Base-by-base conservation (phyloP, 2,329 filamentous ascomycete genomes). In the Magnaporthiopsis incrustans region DNA sequence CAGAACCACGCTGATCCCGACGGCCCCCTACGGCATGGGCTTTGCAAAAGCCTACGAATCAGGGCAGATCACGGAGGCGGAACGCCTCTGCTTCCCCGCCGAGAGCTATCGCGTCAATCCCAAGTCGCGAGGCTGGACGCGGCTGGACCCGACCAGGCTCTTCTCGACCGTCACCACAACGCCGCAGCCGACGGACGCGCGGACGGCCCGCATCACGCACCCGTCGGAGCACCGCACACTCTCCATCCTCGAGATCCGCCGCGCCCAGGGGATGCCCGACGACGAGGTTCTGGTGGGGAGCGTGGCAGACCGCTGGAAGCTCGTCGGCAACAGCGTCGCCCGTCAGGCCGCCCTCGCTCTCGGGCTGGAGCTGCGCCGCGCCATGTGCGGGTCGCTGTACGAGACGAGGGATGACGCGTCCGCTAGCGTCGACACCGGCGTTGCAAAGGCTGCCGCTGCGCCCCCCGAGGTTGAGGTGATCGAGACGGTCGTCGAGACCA, bases 311-410 rank as follows among this genome's bases (percentile, higher is more conserved):
- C 87, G 91, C 70, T 87, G 84, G 76, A 83, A 81, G 64, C 84
- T 91, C 26, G 79, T 93, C 0, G 91, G 91, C 0, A 96, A 96
- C 72, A 90, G 87, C 33, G 91, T 96, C 0, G 85, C 90, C 3
- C 78, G 90, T 11, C 83, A 85, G 30, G 83, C 91, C 1, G 84
- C 89, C 0, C 73, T 92, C 25, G 85, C 85, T 0, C 72, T 92
- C 1, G 91, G 91, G 0, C 70, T 90, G 5, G 77, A 81, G 12
- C 75, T 92, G 15, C 78, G 87, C 10, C 81, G 88, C 66, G 88
- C 88, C 0, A 86, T 77, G 75, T 68, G 75, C 5, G 77, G 76
- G 0, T 74, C 74, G 3, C 66, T 79, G 25, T 70, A 70, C 30
- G 74, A 76, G 15, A 70, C 70, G 7, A 53, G 22, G 44, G 44